phyloP scores from a whole-genome alignment of 2,329 filamentous ascomycete genomes.

The Penicillium sp. region DNA sequence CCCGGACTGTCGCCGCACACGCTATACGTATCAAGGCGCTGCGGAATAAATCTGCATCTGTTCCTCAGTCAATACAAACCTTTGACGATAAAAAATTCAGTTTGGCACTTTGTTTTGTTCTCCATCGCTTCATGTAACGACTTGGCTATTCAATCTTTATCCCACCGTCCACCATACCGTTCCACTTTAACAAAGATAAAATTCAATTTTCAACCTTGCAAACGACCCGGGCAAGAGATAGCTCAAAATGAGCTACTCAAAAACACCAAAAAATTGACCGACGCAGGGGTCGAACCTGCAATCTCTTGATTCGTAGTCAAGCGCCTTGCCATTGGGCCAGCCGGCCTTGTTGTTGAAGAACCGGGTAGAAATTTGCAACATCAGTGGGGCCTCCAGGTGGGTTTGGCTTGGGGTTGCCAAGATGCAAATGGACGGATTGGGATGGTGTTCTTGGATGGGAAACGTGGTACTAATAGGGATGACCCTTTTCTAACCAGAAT shows the following conservation, averaged over 20 bases:
- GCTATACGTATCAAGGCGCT: too few species aligned
- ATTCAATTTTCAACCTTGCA: too few species aligned
- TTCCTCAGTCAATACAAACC: too few species aligned
- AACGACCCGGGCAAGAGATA: neutral
- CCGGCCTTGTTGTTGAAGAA: neutral
- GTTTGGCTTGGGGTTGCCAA: neutral
- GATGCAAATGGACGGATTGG: neutral
- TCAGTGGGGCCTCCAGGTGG: neutral
- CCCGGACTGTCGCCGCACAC: neutral
- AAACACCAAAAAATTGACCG: constrained; percentile 28
- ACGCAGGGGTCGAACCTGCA: constrained; percentile 49
- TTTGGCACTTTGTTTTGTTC: too few species aligned
- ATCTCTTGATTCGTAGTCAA: constrained; percentile 55
- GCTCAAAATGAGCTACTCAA: too few species aligned
- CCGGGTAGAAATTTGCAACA: neutral
- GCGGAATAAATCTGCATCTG: too few species aligned
- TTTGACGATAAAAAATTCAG: too few species aligned
- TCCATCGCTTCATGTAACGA: neutral
- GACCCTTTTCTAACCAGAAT: too few species aligned
- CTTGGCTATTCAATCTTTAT: too few species aligned
- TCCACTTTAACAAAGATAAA: too few species aligned
- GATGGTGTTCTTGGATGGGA: neutral
- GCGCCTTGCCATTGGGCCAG: constrained; percentile 50
- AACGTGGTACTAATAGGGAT: neutral
- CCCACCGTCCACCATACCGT: too few species aligned